These are phyloP conservation scores for Ascomycota sp. DNA, from an alignment of 2,329 filamentous ascomycete species.

Conservation along the genomic window DNA sequence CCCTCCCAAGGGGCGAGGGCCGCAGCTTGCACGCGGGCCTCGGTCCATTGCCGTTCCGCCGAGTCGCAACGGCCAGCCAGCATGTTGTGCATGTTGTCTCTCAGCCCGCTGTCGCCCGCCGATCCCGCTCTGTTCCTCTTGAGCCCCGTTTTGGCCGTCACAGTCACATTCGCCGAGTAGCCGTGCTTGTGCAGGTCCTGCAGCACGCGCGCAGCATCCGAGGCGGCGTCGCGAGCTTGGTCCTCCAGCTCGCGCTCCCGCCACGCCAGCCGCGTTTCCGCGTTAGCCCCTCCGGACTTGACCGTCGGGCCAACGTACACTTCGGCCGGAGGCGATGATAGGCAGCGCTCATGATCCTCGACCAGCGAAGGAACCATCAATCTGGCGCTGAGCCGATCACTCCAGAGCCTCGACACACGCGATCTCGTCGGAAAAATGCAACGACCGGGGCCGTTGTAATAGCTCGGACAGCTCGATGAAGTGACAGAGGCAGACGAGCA, in stretches of 20 bases:
- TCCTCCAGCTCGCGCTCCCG: conserved; percentile 25
- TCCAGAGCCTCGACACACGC: conserved; percentile 36
- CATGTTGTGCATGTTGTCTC: conserved; percentile 47
- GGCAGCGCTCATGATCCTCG: conserved; percentile 31
- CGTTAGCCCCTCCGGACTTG: conserved; percentile 27
- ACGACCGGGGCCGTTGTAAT: conserved; percentile 20
- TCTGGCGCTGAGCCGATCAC: conserved; percentile 32
- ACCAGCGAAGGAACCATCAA: conserved; percentile 34
- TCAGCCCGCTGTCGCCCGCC: conserved; percentile 34
- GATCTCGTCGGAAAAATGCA: conserved; percentile 41
- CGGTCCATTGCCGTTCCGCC: conserved; percentile 13
- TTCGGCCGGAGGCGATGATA: conserved; percentile 34
- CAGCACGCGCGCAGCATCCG: conserved; percentile 35
- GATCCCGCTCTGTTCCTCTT: conserved; percentile 42
- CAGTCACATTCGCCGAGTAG: conserved; percentile 15
- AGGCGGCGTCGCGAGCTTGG: conserved; percentile 20
- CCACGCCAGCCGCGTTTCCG: conserved; percentile 25
- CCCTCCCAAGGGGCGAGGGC: conserved; percentile 21
- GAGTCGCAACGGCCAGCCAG: conserved; percentile 19
- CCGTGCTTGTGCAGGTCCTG: conserved; percentile 39
- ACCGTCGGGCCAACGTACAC: conserved; percentile 31
- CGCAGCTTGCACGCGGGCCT: conserved; percentile 16
- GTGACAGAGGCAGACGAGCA: conserved; percentile 45
- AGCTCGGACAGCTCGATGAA: too few relatives aligned
- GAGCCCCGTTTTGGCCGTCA: conserved; percentile 17